Percentiles rank a stretch among this genome's conserved stretches.
phyloP scores from a whole-genome alignment of 1,284 basidiomycete species.

The Mycosarcoma maydis region DNA sequence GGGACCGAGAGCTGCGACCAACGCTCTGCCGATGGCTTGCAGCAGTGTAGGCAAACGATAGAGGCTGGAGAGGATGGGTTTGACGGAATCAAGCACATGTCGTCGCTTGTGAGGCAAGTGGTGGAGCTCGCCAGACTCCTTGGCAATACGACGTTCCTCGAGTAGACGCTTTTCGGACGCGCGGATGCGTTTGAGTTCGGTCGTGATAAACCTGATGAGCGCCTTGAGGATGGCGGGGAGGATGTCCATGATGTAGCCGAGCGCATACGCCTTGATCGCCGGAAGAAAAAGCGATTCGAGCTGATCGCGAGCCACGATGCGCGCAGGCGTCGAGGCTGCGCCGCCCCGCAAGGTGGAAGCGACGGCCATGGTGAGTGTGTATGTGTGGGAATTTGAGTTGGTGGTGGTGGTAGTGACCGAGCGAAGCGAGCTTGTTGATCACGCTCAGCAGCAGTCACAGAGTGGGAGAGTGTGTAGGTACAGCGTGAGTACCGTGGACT shows the following conservation, averaged over 20 bases:
- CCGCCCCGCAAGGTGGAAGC: constrained; percentile 4
- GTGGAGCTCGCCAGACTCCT: constrained; percentile 13
- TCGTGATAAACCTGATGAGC: constrained; percentile 45
- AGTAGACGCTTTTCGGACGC: constrained; percentile 27
- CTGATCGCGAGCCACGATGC: constrained; percentile 14
- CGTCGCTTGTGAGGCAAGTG: constrained; percentile 7
- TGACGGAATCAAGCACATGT: constrained; percentile 8
- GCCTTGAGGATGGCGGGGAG: constrained; percentile 59
- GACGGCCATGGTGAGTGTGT: constrained; percentile 5
- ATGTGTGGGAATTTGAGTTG: neutral
- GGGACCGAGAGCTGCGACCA: constrained; percentile 35
- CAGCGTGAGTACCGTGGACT: too few relatives aligned
- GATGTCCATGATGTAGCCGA: constrained; percentile 59
- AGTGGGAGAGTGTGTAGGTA: too few relatives aligned
- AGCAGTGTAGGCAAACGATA: constrained; percentile 25
- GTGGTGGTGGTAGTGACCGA: neutral
- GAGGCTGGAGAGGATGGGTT: constrained; percentile 26
- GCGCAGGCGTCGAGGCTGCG: too few relatives aligned
- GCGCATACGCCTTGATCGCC: constrained; percentile 51
- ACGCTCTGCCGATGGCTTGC: constrained; percentile 28
- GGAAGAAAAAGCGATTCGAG: constrained; percentile 51
- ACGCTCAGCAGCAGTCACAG: too few relatives aligned
- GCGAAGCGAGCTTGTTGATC: neutral
- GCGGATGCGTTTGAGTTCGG: constrained; percentile 41
- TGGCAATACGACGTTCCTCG: constrained; percentile 33